A percentile compares a stretch with the other conserved stretches of the same genome.
phyloP scores from a whole-genome alignment of 139 green algal species.

The Diplosphaera chodatii region DNA sequence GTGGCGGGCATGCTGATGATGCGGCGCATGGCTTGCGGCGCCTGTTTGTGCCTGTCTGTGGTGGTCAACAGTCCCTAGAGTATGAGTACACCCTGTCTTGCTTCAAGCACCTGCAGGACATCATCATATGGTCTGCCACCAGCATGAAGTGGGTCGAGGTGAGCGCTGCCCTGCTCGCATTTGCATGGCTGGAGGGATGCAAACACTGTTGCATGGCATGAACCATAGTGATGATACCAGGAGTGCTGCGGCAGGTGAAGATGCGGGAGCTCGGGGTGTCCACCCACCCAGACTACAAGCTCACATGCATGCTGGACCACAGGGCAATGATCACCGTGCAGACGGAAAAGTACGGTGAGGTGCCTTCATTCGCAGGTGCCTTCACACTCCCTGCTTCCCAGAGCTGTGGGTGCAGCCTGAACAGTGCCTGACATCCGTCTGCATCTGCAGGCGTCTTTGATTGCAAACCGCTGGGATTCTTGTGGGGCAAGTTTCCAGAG shows the following conservation, averaged over 20 bases:
- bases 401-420: no score
- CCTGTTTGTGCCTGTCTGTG: no score
- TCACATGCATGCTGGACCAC: slow-evolving; percentile 66
- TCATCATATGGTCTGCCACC: slow-evolving; percentile 86
- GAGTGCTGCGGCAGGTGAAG: slow-evolving; percentile 49
- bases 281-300: slow-evolving; percentile 68
- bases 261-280: slow-evolving; percentile 83
- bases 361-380: neutral
- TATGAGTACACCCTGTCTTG: no score
- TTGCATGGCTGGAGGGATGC: neutral
- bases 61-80: no score
- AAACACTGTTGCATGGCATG: no score
- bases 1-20: neutral
- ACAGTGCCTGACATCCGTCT: neutral
- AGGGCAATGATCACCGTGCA: slow-evolving; percentile 82
- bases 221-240: no score
- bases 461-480: slow-evolving; percentile 89
- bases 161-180: no score
- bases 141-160: slow-evolving; percentile 90
- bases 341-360: slow-evolving; percentile 45
- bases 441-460: slow-evolving; percentile 77
- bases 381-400: no score
- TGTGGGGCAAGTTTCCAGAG: slow-evolving; percentile 70
- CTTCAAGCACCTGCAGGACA: slow-evolving; percentile 35
- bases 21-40: no score